These are phyloP conservation scores for Citrullus colocynthis DNA, from an alignment of 306 rosid species.

Conservation along the genomic window DNA sequence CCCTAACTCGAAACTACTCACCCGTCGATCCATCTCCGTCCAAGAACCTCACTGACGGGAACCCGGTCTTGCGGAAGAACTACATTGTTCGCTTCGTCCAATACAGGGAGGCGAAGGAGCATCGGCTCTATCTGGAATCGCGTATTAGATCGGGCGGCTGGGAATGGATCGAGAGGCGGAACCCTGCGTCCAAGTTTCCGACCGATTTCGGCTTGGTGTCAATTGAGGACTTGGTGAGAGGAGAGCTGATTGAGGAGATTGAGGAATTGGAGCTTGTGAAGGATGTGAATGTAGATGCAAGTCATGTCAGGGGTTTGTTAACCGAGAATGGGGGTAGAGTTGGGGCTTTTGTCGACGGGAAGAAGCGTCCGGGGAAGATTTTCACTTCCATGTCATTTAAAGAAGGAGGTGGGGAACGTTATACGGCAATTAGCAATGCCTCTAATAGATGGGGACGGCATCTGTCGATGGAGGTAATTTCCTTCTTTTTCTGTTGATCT, in stretches of 20 bases:
- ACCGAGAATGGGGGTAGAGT: slow-evolving; percentile 13
- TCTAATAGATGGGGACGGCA: slow-evolving; percentile 46
- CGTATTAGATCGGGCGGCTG: slow-evolving; percentile 41
- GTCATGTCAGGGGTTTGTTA: slow-evolving; percentile 53
- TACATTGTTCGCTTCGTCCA: slow-evolving; percentile 61
- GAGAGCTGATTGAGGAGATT: slow-evolving; percentile 29
- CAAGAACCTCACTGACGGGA: slow-evolving; percentile 6
- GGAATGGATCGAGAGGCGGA: slow-evolving; percentile 78
- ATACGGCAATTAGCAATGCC: slow-evolving; percentile 16
- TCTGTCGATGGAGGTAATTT: slow-evolving; percentile 53
- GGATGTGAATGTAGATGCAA: slow-evolving; percentile 62
- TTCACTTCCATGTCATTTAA: slow-evolving; percentile 72
- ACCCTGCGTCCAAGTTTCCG: slow-evolving; percentile 63
- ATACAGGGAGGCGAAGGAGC: slow-evolving; percentile 44
- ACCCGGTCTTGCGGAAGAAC: slow-evolving; percentile 22
- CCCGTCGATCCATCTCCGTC: slow-evolving; percentile 4
- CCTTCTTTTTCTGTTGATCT: not conserved
- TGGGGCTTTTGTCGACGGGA: slow-evolving; percentile 61
- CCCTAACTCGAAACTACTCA: slow-evolving; percentile 20
- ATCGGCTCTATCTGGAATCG: slow-evolving; percentile 45
- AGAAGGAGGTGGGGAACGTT: slow-evolving; percentile 30
- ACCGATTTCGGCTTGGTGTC: slow-evolving; percentile 85
- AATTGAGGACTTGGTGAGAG: slow-evolving; percentile 33
- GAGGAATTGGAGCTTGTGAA: slow-evolving; percentile 44
- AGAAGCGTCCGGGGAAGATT: slow-evolving; percentile 88